Evolutionary conservation across 2,329 filamentous ascomycete genomes (phyloP).

Genomic region (Hypomyces perniciosus): DNA sequence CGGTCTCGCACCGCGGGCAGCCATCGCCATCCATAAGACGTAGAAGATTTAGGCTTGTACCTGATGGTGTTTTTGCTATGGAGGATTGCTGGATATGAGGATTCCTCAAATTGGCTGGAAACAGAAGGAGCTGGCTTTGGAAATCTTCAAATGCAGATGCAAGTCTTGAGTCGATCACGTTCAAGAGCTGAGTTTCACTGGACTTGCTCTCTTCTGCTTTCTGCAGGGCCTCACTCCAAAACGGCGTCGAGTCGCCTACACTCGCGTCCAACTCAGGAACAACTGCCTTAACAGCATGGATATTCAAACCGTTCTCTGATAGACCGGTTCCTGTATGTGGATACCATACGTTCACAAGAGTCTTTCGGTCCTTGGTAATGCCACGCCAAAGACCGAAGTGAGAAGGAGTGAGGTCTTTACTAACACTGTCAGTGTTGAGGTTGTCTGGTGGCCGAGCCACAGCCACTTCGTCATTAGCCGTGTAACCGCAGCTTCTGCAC

Average conservation of each 20-base stretch:
- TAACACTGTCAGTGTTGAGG: neutral
- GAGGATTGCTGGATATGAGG: constrained; percentile 14
- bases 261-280: constrained; percentile 65
- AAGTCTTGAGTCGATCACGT: constrained; percentile 31
- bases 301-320: constrained; percentile 35
- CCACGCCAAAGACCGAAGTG: constrained; percentile 50
- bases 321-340: constrained; percentile 30
- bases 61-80: constrained; percentile 30
- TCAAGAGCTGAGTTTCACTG: constrained; percentile 21
- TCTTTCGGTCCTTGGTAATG: constrained; percentile 60
- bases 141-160: constrained; percentile 20
- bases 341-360: constrained; percentile 65
- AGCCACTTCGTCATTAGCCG: constrained; percentile 85
- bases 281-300: constrained; percentile 58
- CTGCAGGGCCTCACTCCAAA: constrained; percentile 42
- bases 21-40: constrained; percentile 60
- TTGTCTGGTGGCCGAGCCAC: constrained; percentile 21
- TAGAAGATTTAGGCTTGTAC: constrained; percentile 52
- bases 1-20: constrained; percentile 64
- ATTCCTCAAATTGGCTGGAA: constrained; percentile 16
- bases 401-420: constrained; percentile 1
- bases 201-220: constrained; percentile 4
- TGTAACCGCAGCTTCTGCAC: constrained; percentile 67
- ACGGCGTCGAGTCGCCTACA: constrained; percentile 51
- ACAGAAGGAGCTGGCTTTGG: constrained; percentile 19